These are phyloP conservation scores for Yamadazyma philogaea DNA, from an alignment of 805 yeast genomes.

Conservation along the genomic window DNA sequence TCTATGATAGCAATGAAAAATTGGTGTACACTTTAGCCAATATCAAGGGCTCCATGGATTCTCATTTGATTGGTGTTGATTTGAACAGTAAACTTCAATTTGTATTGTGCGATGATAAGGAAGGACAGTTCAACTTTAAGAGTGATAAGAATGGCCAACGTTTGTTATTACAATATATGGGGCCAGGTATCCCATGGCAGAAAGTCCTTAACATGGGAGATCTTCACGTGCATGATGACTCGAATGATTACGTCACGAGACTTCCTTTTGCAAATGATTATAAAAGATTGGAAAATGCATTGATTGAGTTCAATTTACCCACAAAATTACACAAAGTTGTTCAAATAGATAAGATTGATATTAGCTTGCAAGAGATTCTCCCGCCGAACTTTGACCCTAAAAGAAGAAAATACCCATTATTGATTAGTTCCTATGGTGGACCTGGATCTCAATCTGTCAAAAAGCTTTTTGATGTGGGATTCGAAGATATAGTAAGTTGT, in stretches of 20 bases:
- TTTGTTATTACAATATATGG: slow-evolving; percentile 61
- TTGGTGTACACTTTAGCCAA: slow-evolving; percentile 65
- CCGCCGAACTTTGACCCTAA: slow-evolving; percentile 54
- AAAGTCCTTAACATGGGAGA: slow-evolving; percentile 48
- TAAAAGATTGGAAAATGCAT: slow-evolving; percentile 9
- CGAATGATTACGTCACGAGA: slow-evolving; percentile 15
- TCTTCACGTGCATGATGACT: slow-evolving; percentile 18
- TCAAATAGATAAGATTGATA: slow-evolving; percentile 26
- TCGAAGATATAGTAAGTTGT: slow-evolving; percentile 59
- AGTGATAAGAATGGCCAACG: slow-evolving; percentile 75
- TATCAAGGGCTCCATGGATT: slow-evolving; percentile 70
- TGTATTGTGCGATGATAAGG: slow-evolving; percentile 30
- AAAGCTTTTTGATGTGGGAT: slow-evolving; percentile 46
- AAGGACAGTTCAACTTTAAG: slow-evolving; percentile 61
- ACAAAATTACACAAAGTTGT: slow-evolving; percentile 38
- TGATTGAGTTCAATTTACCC: slow-evolving; percentile 48
- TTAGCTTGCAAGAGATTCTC: slow-evolving; percentile 58
- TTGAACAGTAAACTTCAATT: slow-evolving; percentile 3
- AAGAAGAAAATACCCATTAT: slow-evolving; percentile 51
- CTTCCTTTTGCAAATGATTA: slow-evolving; percentile 7
- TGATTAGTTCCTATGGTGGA: slow-evolving; percentile 74
- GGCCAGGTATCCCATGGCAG: slow-evolving; percentile 82
- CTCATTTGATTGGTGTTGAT: slow-evolving; percentile 58
- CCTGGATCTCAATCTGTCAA: slow-evolving; percentile 69
- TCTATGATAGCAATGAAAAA: slow-evolving; percentile 45